Evolutionary conservation across 1,139 yeast species (phyloP).

Genomic region (Nadsonia starkeyi-henricii): DNA sequence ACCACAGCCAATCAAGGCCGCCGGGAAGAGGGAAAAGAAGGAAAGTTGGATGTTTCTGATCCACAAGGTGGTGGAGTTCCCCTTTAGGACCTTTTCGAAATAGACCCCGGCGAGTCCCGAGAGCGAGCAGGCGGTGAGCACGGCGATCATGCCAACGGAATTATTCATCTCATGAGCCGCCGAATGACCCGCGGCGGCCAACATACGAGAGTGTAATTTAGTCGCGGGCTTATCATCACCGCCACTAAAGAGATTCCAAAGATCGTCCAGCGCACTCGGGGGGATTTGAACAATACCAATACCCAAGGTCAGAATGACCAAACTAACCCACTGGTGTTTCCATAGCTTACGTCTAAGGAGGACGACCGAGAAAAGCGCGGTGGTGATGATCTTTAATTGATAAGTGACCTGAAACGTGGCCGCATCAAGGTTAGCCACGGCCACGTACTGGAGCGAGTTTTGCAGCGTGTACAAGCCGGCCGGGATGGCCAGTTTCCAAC

Average conservation of each 20-base stretch:
- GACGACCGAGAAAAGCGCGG: constrained; percentile 24
- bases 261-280: constrained; percentile 7
- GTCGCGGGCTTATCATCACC: background rate
- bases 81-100: constrained; percentile 25
- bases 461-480: constrained; percentile 25
- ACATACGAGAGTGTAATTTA: constrained; percentile 3
- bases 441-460: constrained; percentile 24
- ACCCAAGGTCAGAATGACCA: constrained; percentile 21
- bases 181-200: constrained; percentile 1
- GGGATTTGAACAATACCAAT: constrained; percentile 26
- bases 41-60: constrained; percentile 24
- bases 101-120: constrained; percentile 27
- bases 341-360: constrained; percentile 19
- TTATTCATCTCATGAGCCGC: constrained; percentile 11
- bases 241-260: constrained; percentile 1
- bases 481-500: constrained; percentile 25
- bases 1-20: constrained; percentile 20
- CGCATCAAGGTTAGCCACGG: constrained; percentile 26
- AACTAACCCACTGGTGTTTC: constrained; percentile 21
- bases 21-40: constrained; percentile 24
- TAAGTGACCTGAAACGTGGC: constrained; percentile 27
- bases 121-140: constrained; percentile 20
- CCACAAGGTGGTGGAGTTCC: constrained; percentile 22
- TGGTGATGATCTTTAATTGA: constrained; percentile 26
- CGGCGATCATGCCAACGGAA: constrained; percentile 21